Percentiles rank a stretch among this genome's conserved stretches.
phyloP scores from a whole-genome alignment of 2,329 filamentous ascomycete species.

The Fusarium nisikadoi region DNA sequence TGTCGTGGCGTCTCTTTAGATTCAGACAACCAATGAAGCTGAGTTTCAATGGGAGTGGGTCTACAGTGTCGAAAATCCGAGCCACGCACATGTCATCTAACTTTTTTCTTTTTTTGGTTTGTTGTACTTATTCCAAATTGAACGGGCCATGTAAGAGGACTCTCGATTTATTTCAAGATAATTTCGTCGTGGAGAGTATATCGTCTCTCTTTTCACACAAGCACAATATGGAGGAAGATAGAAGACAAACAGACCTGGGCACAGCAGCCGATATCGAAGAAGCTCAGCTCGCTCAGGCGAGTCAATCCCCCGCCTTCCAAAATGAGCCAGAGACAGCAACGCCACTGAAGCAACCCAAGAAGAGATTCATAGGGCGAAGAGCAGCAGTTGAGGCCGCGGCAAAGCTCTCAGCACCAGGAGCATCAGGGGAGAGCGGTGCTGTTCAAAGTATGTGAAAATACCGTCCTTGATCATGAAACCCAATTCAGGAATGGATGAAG shows the following conservation, averaged over 20 bases:
- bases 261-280: conserved; percentile 73
- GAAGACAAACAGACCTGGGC: conserved; percentile 75
- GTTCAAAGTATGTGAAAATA: conserved; percentile 61
- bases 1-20: conserved; percentile 19
- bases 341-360: conserved; percentile 79
- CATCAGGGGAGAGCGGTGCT: conserved; percentile 46
- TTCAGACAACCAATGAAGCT: conserved; percentile 28
- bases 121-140: neutral
- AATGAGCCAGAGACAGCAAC: conserved; percentile 49
- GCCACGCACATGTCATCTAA: conserved; percentile 33
- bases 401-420: conserved; percentile 51
- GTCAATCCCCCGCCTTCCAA: conserved; percentile 26
- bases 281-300: conserved; percentile 51
- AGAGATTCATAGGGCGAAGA: conserved; percentile 88
- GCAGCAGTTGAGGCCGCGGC: conserved; percentile 72
- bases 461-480: neutral
- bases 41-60: conserved; percentile 30
- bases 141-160: neutral
- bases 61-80: conserved; percentile 35
- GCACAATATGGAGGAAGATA: conserved; percentile 77
- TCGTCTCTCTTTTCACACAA: neutral
- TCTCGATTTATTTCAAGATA: neutral
- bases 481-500: neutral
- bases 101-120: conserved; percentile 27
- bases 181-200: neutral